Evolutionary conservation across 179 eudicot genomes (phyloP).

Genomic region (Pouteria campechiana): DNA sequence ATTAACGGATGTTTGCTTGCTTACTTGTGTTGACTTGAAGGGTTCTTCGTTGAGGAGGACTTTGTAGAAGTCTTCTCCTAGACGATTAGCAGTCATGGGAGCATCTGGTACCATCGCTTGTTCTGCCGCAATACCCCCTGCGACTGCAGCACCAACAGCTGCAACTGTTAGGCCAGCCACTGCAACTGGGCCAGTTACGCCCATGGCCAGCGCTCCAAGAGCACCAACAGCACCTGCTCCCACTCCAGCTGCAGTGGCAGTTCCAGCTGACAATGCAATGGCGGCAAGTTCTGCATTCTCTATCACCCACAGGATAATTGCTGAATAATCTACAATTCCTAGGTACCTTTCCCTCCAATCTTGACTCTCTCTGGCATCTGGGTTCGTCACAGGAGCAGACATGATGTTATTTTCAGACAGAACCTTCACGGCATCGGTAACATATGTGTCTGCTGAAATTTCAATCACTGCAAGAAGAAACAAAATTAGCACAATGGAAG

Average conservation of each 20-base stretch:
- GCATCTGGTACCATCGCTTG: conserved; percentile 63
- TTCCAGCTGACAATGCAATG: conserved; percentile 59
- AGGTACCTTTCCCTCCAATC: conserved; percentile 74
- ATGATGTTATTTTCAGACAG: conserved; percentile 77
- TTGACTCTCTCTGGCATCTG: conserved; percentile 26
- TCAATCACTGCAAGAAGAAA: conserved; percentile 58
- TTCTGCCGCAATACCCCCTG: conserved; percentile 69
- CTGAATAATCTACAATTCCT: conserved; percentile 80
- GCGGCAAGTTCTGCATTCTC: conserved; percentile 80
- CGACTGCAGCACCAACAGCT: conserved; percentile 84
- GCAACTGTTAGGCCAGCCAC: conserved; percentile 72
- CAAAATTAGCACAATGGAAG: background rate
- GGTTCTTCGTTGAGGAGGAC: conserved; percentile 88
- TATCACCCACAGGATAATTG: conserved; percentile 78
- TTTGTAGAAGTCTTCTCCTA: conserved; percentile 87
- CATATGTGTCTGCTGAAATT: conserved; percentile 50
- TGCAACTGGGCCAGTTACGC: conserved; percentile 79
- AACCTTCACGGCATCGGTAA: conserved; percentile 62
- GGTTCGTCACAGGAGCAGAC: conserved; percentile 75
- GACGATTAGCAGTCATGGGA: conserved; percentile 54
- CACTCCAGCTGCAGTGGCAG: conserved; percentile 84
- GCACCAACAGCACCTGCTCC: conserved; percentile 90
- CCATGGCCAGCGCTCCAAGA: conserved; percentile 67
- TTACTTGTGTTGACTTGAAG: conserved; percentile 79
- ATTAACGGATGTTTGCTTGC: no score